A percentile compares a stretch with the other conserved stretches of the same genome.
Evolutionary conservation across 192 early-diverging fungal species (phyloP).

Genomic region (Chytriomyces sp.): DNA sequence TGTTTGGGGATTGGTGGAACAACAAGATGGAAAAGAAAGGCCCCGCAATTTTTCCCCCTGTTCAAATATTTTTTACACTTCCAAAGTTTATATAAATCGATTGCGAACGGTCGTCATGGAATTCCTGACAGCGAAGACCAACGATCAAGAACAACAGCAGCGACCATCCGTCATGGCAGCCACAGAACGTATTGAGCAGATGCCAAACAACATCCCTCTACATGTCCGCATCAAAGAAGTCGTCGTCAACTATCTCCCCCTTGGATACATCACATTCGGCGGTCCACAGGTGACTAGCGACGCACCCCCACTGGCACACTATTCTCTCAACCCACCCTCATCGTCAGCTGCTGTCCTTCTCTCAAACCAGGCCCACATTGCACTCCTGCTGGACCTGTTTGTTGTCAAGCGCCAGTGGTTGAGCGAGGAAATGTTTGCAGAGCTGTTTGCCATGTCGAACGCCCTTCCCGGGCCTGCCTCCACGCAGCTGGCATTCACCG

Average conservation of each 20-base stretch:
- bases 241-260: conserved; percentile 53
- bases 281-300: conserved; percentile 58
- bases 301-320: neutral
- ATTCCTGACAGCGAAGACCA: too few relatives aligned
- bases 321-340: neutral
- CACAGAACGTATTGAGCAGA: too few relatives aligned
- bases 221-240: conserved; percentile 36
- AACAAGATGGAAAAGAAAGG: too few relatives aligned
- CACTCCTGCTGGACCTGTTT: conserved; percentile 62
- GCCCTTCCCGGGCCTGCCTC: conserved; percentile 61
- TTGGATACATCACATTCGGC: conserved; percentile 68
- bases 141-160: too few relatives aligned
- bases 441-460: conserved; percentile 62
- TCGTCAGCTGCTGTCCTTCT: neutral
- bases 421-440: conserved; percentile 55
- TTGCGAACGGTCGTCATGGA: too few relatives aligned
- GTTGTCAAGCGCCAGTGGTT: conserved; percentile 63
- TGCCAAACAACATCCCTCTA: conserved; percentile 11
- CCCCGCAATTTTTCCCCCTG: too few relatives aligned
- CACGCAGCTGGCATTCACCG: conserved; percentile 60
- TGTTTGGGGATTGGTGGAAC: too few relatives aligned
- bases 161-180: too few relatives aligned
- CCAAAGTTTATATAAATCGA: too few relatives aligned
- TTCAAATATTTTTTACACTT: too few relatives aligned
- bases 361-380: conserved; percentile 52